Base-by-base conservation (phyloP, 345 rosid species). In the Ceriops decandra region DNA sequence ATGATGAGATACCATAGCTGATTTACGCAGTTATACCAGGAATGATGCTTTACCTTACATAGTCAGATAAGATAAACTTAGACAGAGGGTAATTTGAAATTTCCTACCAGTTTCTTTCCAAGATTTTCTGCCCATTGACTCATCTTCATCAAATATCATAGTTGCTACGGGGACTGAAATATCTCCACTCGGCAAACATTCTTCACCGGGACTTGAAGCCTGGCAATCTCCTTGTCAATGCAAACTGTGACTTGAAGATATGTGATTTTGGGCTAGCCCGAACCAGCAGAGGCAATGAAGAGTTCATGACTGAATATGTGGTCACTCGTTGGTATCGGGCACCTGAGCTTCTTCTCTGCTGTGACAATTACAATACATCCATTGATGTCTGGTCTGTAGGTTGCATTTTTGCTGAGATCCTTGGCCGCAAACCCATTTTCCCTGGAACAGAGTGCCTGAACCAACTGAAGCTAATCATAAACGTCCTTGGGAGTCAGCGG, bases 131-230 rank as follows among this genome's bases (percentile, higher is more conserved):
- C 33, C 49, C 24, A 33, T 5, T 36, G 32, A 58, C 70, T 22
- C 19, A 60, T 65, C 53, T 30, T 58, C n/a, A 26, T 64, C 26
- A 46, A 71, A 49, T 31, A 58, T 33, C 27, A 3, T 71, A 87
- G 97, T 80, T 91, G 84, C 92, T 91, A 26, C 82, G 90, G 52
- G 96, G 97, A 21, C 81, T 91, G 66, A 87, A 86, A 77, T 91
- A 91, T 74, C 87, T 91, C 60, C 97, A 87, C 77, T 89, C 93
- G 17, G 92, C 92, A 4, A 89, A 89, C 77, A 88, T 89, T 67
- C 90, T 91, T 17, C 97, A 91, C 59, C 88, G 96, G 20, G 97
- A 91, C 86, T 76, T 91, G 75, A 91, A 91, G 84, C 96, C 96
- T 6, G 93, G 93, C 51, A 91, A 91, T 80, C 96, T 91, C 52